phyloP scores from a whole-genome alignment of 495 filamentous ascomycete species.

The Talaromyces wortmannii region DNA sequence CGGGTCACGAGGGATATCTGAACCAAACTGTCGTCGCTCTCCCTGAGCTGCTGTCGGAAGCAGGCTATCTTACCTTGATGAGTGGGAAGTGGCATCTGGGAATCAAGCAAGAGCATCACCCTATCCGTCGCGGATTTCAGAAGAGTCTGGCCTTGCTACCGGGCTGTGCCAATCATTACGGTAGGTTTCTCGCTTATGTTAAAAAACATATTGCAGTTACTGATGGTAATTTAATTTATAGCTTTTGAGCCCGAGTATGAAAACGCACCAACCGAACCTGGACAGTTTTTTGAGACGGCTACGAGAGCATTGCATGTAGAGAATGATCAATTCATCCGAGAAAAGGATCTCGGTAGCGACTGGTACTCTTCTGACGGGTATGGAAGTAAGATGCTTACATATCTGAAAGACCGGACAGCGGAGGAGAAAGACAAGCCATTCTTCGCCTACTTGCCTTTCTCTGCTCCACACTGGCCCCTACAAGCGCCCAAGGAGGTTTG shows the following conservation, averaged over 20 bases:
- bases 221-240: no score
- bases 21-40: constrained; percentile 44
- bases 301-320: constrained; percentile 10
- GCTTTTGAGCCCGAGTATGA: constrained; percentile 5
- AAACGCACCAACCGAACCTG: background rate
- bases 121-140: constrained; percentile 8
- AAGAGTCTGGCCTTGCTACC: constrained; percentile 24
- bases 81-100: constrained; percentile 39
- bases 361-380: constrained; percentile 35
- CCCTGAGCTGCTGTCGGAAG: constrained; percentile 42
- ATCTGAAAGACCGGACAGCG: constrained; percentile 28
- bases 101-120: constrained; percentile 8
- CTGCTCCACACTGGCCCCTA: constrained; percentile 40
- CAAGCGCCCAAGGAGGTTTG: constrained; percentile 26
- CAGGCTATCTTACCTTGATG: constrained; percentile 45
- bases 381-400: constrained; percentile 28
- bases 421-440: constrained; percentile 30
- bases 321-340: constrained; percentile 27
- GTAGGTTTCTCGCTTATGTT: background rate
- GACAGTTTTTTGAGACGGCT: no score
- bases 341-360: constrained; percentile 24
- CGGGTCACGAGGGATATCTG: constrained; percentile 50
- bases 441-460: constrained; percentile 36
- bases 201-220: no score
- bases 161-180: constrained; percentile 41